These are phyloP conservation scores for Hypericum perforatum DNA, from an alignment of 345 rosid species.

Conservation along the genomic window DNA sequence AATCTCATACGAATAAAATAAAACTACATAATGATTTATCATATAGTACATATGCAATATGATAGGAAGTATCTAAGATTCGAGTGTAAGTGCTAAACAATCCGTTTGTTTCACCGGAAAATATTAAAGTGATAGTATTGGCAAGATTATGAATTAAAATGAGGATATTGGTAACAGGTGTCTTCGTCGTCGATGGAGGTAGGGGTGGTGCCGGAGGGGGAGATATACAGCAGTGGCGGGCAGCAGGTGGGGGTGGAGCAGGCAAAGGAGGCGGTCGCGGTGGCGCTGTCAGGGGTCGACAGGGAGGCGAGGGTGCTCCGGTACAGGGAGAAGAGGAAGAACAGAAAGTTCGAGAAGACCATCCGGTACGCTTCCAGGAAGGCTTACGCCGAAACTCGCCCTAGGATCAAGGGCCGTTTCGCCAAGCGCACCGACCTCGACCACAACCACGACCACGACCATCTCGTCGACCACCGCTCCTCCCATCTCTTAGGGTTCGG, in stretches of 20 bases:
- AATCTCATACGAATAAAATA: too few species aligned
- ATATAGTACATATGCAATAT: too few species aligned
- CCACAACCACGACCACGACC: constrained; percentile 28
- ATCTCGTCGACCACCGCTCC: too few species aligned
- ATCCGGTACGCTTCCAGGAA: constrained; percentile 85
- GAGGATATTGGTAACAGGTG: constrained; percentile 29
- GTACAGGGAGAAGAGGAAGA: constrained; percentile 98
- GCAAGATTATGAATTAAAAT: background rate
- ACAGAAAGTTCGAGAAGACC: constrained; percentile 91
- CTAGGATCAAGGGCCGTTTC: constrained; percentile 84
- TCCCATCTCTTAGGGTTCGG: constrained; percentile 37
- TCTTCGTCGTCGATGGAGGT: constrained; percentile 86
- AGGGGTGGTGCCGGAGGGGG: constrained; percentile 91
- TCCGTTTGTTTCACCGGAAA: too few species aligned
- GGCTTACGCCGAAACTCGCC: constrained; percentile 90
- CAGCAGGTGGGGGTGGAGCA: constrained; percentile 37
- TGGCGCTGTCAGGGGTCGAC: constrained; percentile 61
- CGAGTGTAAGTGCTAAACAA: too few species aligned
- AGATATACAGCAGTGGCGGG: constrained; percentile 37
- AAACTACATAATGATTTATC: too few species aligned
- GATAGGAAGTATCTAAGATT: too few species aligned
- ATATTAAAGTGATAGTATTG: too few species aligned
- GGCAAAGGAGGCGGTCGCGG: constrained; percentile 37
- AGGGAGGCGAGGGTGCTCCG: constrained; percentile 89
- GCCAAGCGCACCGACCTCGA: constrained; percentile 53